A percentile compares a stretch with the other conserved stretches of the same genome.
phyloP scores from a whole-genome alignment of 768 basidiomycete species.

The Obba rivulosa region DNA sequence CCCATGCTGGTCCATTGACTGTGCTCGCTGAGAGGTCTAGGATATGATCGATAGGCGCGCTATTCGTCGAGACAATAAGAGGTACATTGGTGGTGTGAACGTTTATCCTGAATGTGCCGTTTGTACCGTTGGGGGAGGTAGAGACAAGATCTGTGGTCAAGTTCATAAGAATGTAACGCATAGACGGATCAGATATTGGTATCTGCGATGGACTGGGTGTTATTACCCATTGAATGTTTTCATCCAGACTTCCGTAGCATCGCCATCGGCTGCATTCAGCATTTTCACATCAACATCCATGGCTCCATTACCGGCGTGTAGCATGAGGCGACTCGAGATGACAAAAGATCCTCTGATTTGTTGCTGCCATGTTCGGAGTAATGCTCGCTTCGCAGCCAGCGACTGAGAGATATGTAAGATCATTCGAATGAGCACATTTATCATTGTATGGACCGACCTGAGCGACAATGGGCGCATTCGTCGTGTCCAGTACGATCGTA shows the following conservation, averaged over 20 bases:
- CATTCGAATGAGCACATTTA: too few relatives aligned
- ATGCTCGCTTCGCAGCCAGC: slow-evolving; percentile 18
- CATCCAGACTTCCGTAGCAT: slow-evolving; percentile 28
- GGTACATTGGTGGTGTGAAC: slow-evolving; percentile 30
- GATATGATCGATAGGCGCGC: slow-evolving; percentile 29
- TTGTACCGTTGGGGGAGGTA: slow-evolving; percentile 4
- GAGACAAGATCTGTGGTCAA: slow-evolving; percentile 14
- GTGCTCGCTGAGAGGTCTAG: slow-evolving; percentile 27
- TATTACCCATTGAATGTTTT: slow-evolving; percentile 40
- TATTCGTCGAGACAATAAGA: slow-evolving; percentile 24
- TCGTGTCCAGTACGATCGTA: slow-evolving; percentile 14
- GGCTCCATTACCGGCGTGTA: slow-evolving; percentile 30
- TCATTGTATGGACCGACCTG: slow-evolving; percentile 22
- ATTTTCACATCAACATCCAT: slow-evolving; percentile 34
- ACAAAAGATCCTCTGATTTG: slow-evolving; percentile 34
- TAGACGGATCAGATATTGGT: too few relatives aligned
- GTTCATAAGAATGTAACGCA: slow-evolving; percentile 10
- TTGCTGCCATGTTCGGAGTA: slow-evolving; percentile 27
- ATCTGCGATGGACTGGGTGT: too few relatives aligned
- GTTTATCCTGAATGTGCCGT: slow-evolving; percentile 29
- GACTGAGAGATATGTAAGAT: too few relatives aligned
- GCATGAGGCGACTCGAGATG: slow-evolving; percentile 18
- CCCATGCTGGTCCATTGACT: slow-evolving; percentile 29
- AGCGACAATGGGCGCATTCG: slow-evolving; percentile 23
- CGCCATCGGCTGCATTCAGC: slow-evolving; percentile 16